These are phyloP conservation scores for Priceomyces medius DNA, from an alignment of 805 yeast genomes.

Conservation along the genomic window DNA sequence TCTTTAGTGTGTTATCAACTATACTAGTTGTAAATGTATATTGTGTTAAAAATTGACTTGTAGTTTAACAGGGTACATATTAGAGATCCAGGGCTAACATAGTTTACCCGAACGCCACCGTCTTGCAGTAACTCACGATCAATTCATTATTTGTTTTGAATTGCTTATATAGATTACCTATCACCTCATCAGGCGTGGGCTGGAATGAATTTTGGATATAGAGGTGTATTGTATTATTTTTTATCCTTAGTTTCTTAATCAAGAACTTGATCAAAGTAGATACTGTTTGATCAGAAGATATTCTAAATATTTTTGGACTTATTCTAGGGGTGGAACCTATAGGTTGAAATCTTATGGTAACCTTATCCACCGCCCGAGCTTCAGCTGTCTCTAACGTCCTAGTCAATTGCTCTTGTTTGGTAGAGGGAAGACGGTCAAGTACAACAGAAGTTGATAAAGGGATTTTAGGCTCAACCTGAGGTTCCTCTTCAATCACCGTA, in stretches of 20 bases:
- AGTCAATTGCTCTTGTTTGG: slow-evolving; percentile 10
- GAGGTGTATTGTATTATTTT: slow-evolving; percentile 22
- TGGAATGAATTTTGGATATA: slow-evolving; percentile 42
- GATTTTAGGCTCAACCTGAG: slow-evolving; percentile 11
- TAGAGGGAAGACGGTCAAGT: slow-evolving; percentile 11
- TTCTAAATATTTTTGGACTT: slow-evolving; percentile 50
- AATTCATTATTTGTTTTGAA: slow-evolving; percentile 37
- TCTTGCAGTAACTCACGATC: slow-evolving; percentile 37
- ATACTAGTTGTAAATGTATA: neutral
- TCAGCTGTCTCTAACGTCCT: slow-evolving; percentile 6
- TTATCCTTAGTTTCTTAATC: slow-evolving; percentile 34
- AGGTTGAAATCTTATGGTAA: slow-evolving; percentile 56
- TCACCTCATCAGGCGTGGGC: slow-evolving; percentile 40
- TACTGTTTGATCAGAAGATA: slow-evolving; percentile 47
- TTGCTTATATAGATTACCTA: slow-evolving; percentile 29
- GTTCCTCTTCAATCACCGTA: slow-evolving; percentile 8
- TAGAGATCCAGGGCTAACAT: neutral
- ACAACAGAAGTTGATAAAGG: slow-evolving; percentile 20
- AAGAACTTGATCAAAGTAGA: slow-evolving; percentile 47
- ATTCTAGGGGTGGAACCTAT: slow-evolving; percentile 57
- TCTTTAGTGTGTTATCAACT: neutral
- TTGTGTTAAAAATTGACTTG: neutral
- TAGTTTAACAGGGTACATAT: neutral
- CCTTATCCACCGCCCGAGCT: slow-evolving; percentile 20
- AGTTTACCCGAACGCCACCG: slow-evolving; percentile 39